Conservation (phyloP, 352 stramenopile species). For the Aphanomyces cochlioides region DNA sequence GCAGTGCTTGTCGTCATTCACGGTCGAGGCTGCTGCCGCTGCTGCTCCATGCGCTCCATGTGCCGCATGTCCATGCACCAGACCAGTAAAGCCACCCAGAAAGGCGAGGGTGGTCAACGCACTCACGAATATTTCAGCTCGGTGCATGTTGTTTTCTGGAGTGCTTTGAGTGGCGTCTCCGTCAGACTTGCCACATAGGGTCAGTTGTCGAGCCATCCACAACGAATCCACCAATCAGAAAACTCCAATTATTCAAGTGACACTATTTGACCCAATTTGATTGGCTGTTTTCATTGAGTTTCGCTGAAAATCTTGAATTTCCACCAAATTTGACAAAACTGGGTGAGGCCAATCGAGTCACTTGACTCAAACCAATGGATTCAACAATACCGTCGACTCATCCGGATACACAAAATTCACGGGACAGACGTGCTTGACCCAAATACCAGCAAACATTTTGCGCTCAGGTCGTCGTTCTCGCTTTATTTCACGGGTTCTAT, state of each 20-base stretch:
- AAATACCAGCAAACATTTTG: too few species aligned
- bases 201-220: too few species aligned
- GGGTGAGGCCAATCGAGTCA: not conserved
- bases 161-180: not conserved
- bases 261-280: not conserved
- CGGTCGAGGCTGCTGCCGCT: not conserved
- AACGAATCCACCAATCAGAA: not conserved
- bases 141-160: not conserved
- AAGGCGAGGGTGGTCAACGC: not conserved
- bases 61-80: slow-evolving; percentile 7
- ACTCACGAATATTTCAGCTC: too few species aligned
- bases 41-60: slow-evolving; percentile 8
- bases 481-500: too few species aligned
- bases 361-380: not conserved
- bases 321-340: too few species aligned
- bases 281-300: slow-evolving; percentile 7
- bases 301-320: too few species aligned
- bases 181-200: too few species aligned
- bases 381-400: not conserved
- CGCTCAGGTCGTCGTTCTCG: too few species aligned
- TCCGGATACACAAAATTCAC: too few species aligned
- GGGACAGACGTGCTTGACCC: too few species aligned
- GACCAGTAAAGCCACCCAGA: not conserved
- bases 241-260: not conserved
- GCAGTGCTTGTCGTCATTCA: slow-evolving; percentile 29